Base-by-base conservation (phyloP, 106 monocot species). In the Acorus calamus region DNA sequence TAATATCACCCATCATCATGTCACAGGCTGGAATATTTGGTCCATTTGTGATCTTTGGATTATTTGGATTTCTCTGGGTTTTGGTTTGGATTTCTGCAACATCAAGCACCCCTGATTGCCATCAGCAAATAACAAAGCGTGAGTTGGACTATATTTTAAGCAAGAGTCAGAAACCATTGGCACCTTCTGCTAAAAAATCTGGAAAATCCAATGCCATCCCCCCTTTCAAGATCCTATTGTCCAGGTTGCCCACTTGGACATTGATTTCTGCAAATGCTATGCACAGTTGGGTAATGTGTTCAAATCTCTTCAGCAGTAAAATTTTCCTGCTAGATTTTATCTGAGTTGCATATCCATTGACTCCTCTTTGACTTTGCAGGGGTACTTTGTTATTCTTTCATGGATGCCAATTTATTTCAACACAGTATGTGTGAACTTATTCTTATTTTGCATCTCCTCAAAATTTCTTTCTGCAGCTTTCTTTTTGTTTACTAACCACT, bases 341-440 rank as follows among this genome's bases (percentile, higher is more conserved):
- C 13, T 12, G 8, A 57, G 28, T 28, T 11, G 14, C 13, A 57
- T 57, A 0, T 66, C 2, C 7, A 12, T 57, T 49, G 51, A 2
- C 28, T 0, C 4, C n/a, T 4, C 47, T 56, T 62, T 69, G 55
- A 6, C 46, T 47, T 73, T 80, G 44, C 81, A 94, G 94, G 94
- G 94, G 12, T 94, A 84, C 69, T 94, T 94, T 69, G 86, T 94
- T 11, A 89, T 89, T 53, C 94, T 94, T 67, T 86, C 94, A 4
- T 94, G 94, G 94, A 94, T 89, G 94, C 94, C 94, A 14, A 61
- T 89, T 9, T 94, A 94, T 71, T 94, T 94, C 72, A 94, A 94
- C 49, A 94, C 77, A 44, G 94, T 94, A 84, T 64, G 77, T 5
- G 4, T 41, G 8, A 41, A 6, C 42, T 50, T 3, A 57, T 3